These are phyloP conservation scores for Pinguiococcus pyrenoidosus DNA, from an alignment of 108 stramenopile genomes.

Conservation along the genomic window DNA sequence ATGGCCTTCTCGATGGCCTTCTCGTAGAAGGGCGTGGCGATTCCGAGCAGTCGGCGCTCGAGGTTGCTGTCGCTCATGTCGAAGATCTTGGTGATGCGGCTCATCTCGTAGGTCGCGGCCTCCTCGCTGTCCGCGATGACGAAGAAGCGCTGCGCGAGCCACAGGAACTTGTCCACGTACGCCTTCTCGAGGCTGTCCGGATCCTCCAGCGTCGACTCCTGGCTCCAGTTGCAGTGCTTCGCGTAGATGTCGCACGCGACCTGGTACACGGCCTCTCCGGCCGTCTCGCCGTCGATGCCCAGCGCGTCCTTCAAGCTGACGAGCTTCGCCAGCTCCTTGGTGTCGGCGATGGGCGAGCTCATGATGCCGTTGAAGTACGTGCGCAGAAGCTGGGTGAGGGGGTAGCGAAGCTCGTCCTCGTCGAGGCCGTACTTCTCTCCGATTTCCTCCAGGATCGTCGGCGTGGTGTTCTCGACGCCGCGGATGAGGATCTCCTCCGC, in stretches of 20 bases:
- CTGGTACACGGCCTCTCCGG: conserved; percentile 53
- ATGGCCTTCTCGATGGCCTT: conserved; percentile 53
- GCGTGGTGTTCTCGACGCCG: too few relatives aligned
- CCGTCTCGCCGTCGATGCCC: too few relatives aligned
- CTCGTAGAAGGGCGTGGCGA: conserved; percentile 62
- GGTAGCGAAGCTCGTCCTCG: not conserved
- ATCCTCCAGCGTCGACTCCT: conserved; percentile 60
- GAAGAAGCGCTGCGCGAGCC: conserved; percentile 58
- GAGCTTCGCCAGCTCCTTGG: not conserved
- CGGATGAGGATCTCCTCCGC: too few relatives aligned
- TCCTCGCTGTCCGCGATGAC: conserved; percentile 56
- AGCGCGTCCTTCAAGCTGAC: conserved; percentile 37
- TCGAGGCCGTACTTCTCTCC: not conserved
- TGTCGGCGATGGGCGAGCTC: not conserved
- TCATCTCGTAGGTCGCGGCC: conserved; percentile 64
- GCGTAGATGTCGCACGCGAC: conserved; percentile 53
- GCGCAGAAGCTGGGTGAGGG: too few relatives aligned
- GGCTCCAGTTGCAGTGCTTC: conserved; percentile 44
- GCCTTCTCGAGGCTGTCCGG: conserved; percentile 52
- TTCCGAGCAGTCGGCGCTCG: conserved; percentile 43
- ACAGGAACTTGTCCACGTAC: conserved; percentile 60
- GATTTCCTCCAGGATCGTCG: conserved; percentile 3
- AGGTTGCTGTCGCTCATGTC: conserved; percentile 29
- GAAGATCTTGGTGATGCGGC: conserved; percentile 51
- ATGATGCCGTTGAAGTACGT: not conserved